Evolutionary conservation across 129 eudicot genomes (phyloP).

Genomic region (Flaveria bidentis): DNA sequence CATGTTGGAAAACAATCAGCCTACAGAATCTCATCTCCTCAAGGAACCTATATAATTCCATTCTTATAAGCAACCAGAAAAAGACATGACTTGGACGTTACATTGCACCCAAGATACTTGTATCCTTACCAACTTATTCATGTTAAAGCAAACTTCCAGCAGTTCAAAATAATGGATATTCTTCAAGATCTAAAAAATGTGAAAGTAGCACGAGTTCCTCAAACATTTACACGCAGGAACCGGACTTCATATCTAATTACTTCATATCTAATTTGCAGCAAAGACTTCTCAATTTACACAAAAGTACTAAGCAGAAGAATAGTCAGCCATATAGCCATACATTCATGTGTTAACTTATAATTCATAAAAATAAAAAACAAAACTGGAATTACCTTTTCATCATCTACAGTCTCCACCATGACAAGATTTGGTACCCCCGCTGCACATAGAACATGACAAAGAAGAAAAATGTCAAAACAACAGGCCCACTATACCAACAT

Average conservation of each 20-base stretch:
- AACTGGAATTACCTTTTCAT: conserved; percentile 61
- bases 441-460: conserved; percentile 36
- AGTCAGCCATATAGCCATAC: not conserved
- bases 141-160: not conserved
- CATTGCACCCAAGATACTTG: not conserved
- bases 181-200: not conserved
- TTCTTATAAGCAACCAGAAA: not conserved
- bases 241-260: conserved; percentile 2
- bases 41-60: not conserved
- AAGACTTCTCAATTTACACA: not conserved
- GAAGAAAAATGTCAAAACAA: conserved; percentile 17
- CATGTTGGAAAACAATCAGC: not conserved
- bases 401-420: conserved; percentile 96
- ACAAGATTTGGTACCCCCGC: conserved; percentile 86
- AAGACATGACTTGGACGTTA: not conserved
- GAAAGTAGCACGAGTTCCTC: not conserved
- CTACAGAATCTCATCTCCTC: not conserved
- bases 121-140: not conserved
- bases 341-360: not conserved
- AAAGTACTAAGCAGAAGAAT: not conserved
- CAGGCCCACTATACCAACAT: not conserved
- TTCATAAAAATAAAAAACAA: not conserved
- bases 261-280: conserved; percentile 19
- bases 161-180: not conserved
- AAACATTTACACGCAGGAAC: not conserved